A percentile compares a stretch with the other conserved stretches of the same genome.
phyloP scores from a whole-genome alignment of 2,329 filamentous ascomycete genomes.

The Cladosporium sphaerospermum region DNA sequence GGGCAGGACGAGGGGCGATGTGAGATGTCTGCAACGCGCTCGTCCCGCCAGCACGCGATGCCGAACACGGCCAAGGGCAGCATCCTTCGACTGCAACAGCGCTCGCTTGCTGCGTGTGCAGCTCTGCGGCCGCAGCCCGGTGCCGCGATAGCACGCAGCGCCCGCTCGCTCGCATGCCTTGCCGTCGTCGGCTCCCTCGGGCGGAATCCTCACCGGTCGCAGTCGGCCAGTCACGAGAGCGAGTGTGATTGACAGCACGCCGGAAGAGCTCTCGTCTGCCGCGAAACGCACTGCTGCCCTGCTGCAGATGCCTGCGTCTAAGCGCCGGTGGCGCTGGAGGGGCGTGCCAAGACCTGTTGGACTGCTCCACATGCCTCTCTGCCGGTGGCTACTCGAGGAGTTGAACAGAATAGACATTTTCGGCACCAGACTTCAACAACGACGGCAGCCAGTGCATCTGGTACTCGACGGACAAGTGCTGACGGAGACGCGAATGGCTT shows the following conservation, averaged over 20 bases:
- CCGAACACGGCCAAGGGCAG: background rate
- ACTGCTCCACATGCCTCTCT: background rate
- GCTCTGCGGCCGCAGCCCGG: background rate
- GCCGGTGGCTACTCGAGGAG: background rate
- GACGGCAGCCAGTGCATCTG: background rate
- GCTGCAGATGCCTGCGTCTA: constrained; percentile 1
- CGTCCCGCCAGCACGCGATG: background rate
- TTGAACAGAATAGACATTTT: background rate
- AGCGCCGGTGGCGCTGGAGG: constrained; percentile 3
- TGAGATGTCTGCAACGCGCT: background rate
- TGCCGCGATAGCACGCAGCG: background rate
- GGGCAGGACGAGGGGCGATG: background rate
- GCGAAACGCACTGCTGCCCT: background rate
- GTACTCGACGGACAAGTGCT: background rate
- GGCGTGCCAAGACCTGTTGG: background rate
- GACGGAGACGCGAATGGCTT: background rate
- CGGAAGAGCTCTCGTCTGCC: background rate
- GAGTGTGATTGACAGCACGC: background rate
- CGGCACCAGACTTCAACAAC: background rate
- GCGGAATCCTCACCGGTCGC: background rate
- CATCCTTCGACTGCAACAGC: constrained; percentile 3
- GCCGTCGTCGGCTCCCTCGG: background rate
- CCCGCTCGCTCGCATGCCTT: background rate
- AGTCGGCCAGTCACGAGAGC: background rate
- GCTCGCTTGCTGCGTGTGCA: background rate